phyloP scores from a whole-genome alignment of 345 rosid genomes.

The Zanthoxylum bungeanum region DNA sequence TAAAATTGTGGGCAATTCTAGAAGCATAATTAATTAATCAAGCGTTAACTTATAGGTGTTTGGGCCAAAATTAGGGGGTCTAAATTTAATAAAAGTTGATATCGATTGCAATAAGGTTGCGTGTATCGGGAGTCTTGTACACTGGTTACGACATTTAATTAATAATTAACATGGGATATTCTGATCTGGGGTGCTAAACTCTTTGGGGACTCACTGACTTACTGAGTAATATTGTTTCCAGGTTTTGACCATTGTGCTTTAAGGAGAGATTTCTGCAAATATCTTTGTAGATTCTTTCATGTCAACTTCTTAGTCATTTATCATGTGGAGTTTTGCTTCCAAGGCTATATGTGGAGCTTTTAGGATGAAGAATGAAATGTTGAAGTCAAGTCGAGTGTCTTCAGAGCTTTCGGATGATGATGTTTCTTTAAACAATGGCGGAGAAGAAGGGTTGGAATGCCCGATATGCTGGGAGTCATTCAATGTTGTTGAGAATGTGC shows the following conservation, averaged over 20 bases:
- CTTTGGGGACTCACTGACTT: too few species aligned
- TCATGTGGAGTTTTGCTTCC: conserved; percentile 66
- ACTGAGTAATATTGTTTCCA: not conserved
- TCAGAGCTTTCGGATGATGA: conserved; percentile 78
- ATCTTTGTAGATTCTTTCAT: not conserved
- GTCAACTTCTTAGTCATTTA: not conserved
- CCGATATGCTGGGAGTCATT: conserved; percentile 91
- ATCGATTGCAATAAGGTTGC: too few species aligned
- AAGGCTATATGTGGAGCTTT: conserved; percentile 37
- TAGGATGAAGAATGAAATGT: conserved; percentile 34
- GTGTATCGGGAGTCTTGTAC: too few species aligned
- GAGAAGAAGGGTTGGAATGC: conserved; percentile 83
- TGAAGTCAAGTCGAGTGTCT: conserved; percentile 32
- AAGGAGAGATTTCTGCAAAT: not conserved
- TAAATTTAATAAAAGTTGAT: too few species aligned
- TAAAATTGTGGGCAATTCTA: too few species aligned
- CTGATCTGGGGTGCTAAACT: not conserved
- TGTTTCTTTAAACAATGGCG: conserved; percentile 44
- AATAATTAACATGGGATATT: not conserved
- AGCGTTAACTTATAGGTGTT: too few species aligned
- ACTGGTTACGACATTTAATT: too few species aligned
- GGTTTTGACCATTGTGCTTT: not conserved
- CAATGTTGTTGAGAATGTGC: conserved; percentile 89
- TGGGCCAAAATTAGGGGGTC: too few species aligned
- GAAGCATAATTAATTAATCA: too few species aligned